Conservation (phyloP, 495 filamentous ascomycete species). For the Neurospora terricola region DNA sequence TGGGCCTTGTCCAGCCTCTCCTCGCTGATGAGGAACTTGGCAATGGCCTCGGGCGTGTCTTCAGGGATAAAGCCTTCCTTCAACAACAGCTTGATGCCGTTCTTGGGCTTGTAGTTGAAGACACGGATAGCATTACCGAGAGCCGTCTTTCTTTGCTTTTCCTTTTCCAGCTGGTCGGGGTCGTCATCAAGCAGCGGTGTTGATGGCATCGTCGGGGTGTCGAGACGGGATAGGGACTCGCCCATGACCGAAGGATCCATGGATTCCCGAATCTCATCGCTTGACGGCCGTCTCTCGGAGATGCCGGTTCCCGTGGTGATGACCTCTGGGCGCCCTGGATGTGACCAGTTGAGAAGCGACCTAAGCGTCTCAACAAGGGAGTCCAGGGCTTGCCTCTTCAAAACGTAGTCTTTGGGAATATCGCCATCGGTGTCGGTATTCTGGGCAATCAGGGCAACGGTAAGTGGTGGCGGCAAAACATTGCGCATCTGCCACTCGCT, state of each 20-base stretch:
- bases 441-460: conserved; percentile 59
- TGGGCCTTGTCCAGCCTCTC: conserved; percentile 79
- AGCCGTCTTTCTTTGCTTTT: conserved; percentile 88
- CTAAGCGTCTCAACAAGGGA: conserved; percentile 78
- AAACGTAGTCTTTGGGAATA: conserved; percentile 73
- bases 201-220: conserved; percentile 55
- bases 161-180: conserved; percentile 80
- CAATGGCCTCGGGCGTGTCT: conserved; percentile 70
- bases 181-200: conserved; percentile 81
- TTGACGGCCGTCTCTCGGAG: conserved; percentile 50
- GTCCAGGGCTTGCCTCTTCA: conserved; percentile 82
- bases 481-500: conserved; percentile 75
- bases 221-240: conserved; percentile 40
- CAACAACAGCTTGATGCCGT: conserved; percentile 75
- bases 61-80: conserved; percentile 78
- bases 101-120: conserved; percentile 98
- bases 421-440: conserved; percentile 51
- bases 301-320: conserved; percentile 36
- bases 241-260: conserved; percentile 51
- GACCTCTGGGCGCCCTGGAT: conserved; percentile 57
- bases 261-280: conserved; percentile 72
- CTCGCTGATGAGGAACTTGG: conserved; percentile 62
- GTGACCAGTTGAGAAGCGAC: conserved; percentile 87
- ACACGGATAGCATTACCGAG: conserved; percentile 77
- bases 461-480: conserved; percentile 76